phyloP scores from a whole-genome alignment of 2,329 filamentous ascomycete genomes.

The Ceratocystis destructans region DNA sequence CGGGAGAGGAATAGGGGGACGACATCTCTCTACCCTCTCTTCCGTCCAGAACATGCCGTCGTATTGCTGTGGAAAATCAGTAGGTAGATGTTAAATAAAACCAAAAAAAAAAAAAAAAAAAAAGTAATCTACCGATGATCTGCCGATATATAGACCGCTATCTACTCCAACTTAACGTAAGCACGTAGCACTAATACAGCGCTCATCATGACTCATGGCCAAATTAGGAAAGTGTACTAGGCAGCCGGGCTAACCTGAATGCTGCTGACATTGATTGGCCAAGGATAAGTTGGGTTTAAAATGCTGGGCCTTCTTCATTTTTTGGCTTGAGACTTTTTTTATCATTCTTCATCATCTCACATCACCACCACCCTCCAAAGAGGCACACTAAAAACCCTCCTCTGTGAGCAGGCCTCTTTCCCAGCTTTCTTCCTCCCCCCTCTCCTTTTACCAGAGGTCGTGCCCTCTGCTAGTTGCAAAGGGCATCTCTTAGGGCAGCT shows the following conservation, averaged over 20 bases:
- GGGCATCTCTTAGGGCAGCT: slow-evolving; percentile 12
- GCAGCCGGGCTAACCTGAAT: neutral
- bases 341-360: slow-evolving; percentile 13
- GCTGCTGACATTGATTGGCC: neutral
- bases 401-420: neutral
- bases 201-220: slow-evolving; percentile 12
- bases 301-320: neutral
- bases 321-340: neutral
- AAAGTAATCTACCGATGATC: too few relatives aligned
- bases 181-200: neutral
- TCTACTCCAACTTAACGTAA: neutral
- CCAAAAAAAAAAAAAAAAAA: too few relatives aligned
- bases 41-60: too few relatives aligned
- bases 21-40: too few relatives aligned
- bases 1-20: too few relatives aligned
- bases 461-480: slow-evolving; percentile 16
- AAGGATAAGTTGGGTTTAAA: slow-evolving; percentile 1
- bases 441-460: slow-evolving; percentile 12
- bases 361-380: slow-evolving; percentile 10
- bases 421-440: neutral
- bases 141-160: neutral
- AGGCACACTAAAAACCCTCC: slow-evolving; percentile 4
- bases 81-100: too few relatives aligned
- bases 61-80: too few relatives aligned
- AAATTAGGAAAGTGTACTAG: neutral